Evolutionary conservation across 179 eudicot genomes (phyloP).

Genomic region (Spinacia oleracea): DNA sequence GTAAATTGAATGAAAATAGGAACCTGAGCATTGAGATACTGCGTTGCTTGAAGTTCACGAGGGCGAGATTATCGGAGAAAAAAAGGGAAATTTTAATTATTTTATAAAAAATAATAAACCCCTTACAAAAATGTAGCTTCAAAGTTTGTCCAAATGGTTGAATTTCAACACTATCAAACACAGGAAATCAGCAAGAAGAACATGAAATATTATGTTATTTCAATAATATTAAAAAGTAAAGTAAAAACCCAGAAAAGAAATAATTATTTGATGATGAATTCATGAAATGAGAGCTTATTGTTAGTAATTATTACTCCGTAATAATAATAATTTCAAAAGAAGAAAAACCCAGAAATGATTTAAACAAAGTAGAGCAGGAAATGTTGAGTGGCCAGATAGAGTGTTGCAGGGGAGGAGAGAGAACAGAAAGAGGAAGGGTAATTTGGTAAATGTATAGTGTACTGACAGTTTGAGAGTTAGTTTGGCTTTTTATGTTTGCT

Average conservation of each 20-base stretch:
- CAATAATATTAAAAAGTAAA: not conserved
- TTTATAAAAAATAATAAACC: slow-evolving; percentile 14
- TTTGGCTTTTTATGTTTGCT: slow-evolving; percentile 25
- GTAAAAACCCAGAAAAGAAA: not conserved
- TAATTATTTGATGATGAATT: not conserved
- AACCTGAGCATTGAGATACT: slow-evolving; percentile 35
- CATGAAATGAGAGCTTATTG: not conserved
- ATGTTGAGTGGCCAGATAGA: slow-evolving; percentile 19
- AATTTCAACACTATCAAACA: slow-evolving; percentile 29
- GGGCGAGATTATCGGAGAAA: slow-evolving; percentile 30
- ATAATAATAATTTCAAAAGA: not conserved
- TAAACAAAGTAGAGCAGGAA: not conserved
- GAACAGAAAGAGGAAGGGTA: slow-evolving; percentile 10
- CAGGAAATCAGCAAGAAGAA: slow-evolving; percentile 27
- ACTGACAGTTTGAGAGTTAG: slow-evolving; percentile 33
- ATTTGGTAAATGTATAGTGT: not conserved
- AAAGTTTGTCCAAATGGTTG: slow-evolving; percentile 15
- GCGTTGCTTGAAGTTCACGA: slow-evolving; percentile 36
- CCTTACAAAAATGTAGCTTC: slow-evolving; percentile 27
- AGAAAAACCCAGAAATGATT: not conserved
- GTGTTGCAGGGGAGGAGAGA: slow-evolving; percentile 19
- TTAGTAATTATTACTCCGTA: not conserved
- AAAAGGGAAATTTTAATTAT: not conserved
- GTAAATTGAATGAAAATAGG: slow-evolving; percentile 13
- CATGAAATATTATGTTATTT: not conserved